These are phyloP conservation scores for Naganishia albida DNA, from an alignment of 1,284 basidiomycete genomes.

Conservation along the genomic window DNA sequence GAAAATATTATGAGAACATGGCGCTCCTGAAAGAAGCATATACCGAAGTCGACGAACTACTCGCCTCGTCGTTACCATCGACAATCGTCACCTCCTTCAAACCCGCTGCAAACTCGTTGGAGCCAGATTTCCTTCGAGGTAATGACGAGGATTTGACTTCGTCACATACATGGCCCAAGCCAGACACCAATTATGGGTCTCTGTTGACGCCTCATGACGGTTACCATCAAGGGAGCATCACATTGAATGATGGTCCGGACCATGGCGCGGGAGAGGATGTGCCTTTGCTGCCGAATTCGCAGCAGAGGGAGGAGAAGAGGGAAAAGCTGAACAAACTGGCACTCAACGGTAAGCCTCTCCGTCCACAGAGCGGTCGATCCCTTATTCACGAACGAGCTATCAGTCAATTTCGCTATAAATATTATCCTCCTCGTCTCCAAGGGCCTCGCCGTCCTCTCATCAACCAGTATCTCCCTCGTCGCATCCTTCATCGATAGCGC, in stretches of 20 bases:
- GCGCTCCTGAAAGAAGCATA: constrained; percentile 46
- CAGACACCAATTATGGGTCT: not conserved
- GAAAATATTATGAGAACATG: constrained; percentile 48
- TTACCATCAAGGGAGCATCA: not conserved
- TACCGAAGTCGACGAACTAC: constrained; percentile 50
- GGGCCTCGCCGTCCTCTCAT: constrained; percentile 58
- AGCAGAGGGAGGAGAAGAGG: constrained; percentile 41
- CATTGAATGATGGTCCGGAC: constrained; percentile 27
- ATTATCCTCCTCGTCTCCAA: constrained; percentile 58
- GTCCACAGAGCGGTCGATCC: too few relatives aligned
- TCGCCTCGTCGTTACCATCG: constrained; percentile 48
- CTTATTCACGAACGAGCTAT: not conserved
- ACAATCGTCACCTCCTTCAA: constrained; percentile 48
- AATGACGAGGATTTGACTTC: constrained; percentile 1
- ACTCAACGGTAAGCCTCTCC: constrained; percentile 44
- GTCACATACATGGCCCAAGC: not conserved
- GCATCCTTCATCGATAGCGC: constrained; percentile 60
- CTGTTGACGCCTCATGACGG: not conserved
- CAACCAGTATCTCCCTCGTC: constrained; percentile 60
- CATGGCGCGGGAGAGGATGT: constrained; percentile 39
- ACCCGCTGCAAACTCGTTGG: not conserved
- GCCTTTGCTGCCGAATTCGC: constrained; percentile 36
- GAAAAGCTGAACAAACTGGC: constrained; percentile 47
- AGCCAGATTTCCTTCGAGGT: not conserved
- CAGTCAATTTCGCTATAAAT: constrained; percentile 56